A percentile compares a stretch with the other conserved stretches of the same genome.
phyloP scores from a whole-genome alignment of 75 land plant genomes.

The Picea sitchensis region DNA sequence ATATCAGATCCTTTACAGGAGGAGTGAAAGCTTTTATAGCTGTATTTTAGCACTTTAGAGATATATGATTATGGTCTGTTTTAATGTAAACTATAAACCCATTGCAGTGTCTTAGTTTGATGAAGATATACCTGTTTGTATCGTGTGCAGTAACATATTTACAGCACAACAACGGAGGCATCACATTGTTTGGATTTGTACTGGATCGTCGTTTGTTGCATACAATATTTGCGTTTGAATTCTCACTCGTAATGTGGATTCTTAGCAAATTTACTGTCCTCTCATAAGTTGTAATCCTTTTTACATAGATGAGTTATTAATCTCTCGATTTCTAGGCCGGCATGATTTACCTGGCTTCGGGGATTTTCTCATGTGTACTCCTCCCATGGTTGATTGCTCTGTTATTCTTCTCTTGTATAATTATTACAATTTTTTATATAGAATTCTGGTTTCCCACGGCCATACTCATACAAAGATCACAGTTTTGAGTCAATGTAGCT shows the following conservation, averaged over 20 bases:
- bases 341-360: too few relatives aligned
- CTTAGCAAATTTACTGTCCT: conserved; percentile 61
- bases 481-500: too few relatives aligned
- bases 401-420: too few relatives aligned
- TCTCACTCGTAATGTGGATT: conserved; percentile 68
- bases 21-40: neutral
- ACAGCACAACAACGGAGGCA: conserved; percentile 59
- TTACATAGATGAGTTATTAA: too few relatives aligned
- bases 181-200: conserved; percentile 63
- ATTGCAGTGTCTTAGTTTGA: neutral
- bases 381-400: too few relatives aligned
- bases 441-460: too few relatives aligned
- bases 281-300: conserved; percentile 1
- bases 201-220: conserved; percentile 73
- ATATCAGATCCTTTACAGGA: neutral
- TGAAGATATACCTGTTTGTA: neutral
- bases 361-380: too few relatives aligned
- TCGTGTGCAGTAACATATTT: conserved; percentile 62
- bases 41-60: neutral
- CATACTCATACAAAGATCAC: too few relatives aligned
- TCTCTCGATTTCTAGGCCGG: too few relatives aligned
- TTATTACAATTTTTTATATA: too few relatives aligned
- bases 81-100: neutral
- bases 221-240: conserved; percentile 59
- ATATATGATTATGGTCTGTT: too few relatives aligned